These are phyloP conservation scores for Sphenostylis stenocarpa DNA, from an alignment of 306 rosid species.

Conservation along the genomic window DNA sequence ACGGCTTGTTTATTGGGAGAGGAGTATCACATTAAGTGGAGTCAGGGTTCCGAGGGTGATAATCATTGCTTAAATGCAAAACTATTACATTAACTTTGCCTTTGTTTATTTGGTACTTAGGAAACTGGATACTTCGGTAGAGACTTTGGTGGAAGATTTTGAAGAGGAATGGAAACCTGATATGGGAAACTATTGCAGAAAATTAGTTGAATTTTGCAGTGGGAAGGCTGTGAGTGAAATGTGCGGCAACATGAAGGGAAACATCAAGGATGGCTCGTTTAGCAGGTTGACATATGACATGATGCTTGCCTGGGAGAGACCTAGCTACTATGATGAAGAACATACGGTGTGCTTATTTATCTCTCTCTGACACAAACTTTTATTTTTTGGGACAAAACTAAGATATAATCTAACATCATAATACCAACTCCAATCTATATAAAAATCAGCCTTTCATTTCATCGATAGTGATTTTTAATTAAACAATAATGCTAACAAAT, in stretches of 20 bases:
- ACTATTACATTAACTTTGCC: not conserved
- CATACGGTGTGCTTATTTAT: constrained; percentile 34
- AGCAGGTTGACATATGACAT: constrained; percentile 69
- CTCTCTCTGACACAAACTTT: not conserved
- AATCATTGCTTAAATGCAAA: too few relatives aligned
- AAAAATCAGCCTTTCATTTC: not conserved
- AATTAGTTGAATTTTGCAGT: constrained; percentile 74
- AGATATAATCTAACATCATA: not conserved
- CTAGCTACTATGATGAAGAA: constrained; percentile 50
- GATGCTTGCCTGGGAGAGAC: constrained; percentile 95
- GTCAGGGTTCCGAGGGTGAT: too few relatives aligned
- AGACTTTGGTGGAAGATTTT: constrained; percentile 62
- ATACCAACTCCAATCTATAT: not conserved
- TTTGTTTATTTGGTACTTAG: constrained; percentile 25
- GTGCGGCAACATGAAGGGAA: constrained; percentile 48
- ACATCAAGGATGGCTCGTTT: constrained; percentile 58
- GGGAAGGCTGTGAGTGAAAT: constrained; percentile 48
- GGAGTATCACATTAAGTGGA: too few relatives aligned
- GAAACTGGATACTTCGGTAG: constrained; percentile 51
- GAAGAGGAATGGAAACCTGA: constrained; percentile 63
- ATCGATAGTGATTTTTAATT: not conserved
- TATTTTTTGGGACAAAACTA: not conserved
- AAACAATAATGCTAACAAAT: not conserved
- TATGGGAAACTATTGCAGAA: constrained; percentile 47
- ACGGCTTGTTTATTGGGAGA: too few relatives aligned